phyloP scores from a whole-genome alignment of 768 basidiomycete genomes.

The Amanita brunnescens region DNA sequence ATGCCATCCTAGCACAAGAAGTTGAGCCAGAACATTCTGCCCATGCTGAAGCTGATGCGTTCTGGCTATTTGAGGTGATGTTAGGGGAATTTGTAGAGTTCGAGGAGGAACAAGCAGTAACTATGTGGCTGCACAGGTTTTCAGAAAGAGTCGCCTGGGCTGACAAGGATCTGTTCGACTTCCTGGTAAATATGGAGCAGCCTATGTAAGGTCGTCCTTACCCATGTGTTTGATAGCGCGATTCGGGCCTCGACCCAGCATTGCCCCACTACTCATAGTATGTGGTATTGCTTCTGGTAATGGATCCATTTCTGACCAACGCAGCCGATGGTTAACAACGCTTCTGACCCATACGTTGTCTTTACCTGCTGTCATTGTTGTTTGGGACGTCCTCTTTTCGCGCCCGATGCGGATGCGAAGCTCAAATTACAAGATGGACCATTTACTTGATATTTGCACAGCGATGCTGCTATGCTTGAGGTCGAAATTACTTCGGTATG shows the following conservation, averaged over 20 bases:
- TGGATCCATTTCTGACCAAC: conserved; percentile 2
- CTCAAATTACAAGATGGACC: conserved; percentile 53
- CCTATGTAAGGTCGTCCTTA: conserved; percentile 1
- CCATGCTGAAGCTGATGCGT: conserved; percentile 72
- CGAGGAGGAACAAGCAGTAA: conserved; percentile 58
- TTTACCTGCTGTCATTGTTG: conserved; percentile 41
- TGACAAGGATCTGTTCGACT: conserved; percentile 51
- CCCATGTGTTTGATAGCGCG: conserved; percentile 30
- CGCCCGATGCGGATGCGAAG: conserved; percentile 47
- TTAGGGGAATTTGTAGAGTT: conserved; percentile 66
- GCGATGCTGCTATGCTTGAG: conserved; percentile 58
- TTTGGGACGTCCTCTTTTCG: conserved; percentile 71
- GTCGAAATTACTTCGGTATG: conserved; percentile 46
- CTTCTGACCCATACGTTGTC: conserved; percentile 70
- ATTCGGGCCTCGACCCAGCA: conserved; percentile 58
- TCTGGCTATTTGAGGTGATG: conserved; percentile 74
- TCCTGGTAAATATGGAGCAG: conserved; percentile 39
- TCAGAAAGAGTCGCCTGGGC: conserved; percentile 53
- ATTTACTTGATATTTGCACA: conserved; percentile 61
- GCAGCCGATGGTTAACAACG: conserved; percentile 68
- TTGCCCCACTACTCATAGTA: conserved; percentile 79
- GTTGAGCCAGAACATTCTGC: conserved; percentile 49
- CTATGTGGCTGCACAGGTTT: conserved; percentile 53
- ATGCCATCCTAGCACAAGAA: conserved; percentile 53
- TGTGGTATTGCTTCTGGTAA: conserved; percentile 18